Base-by-base conservation (phyloP, 441 rosid species). In the Pelargonium australe region DNA sequence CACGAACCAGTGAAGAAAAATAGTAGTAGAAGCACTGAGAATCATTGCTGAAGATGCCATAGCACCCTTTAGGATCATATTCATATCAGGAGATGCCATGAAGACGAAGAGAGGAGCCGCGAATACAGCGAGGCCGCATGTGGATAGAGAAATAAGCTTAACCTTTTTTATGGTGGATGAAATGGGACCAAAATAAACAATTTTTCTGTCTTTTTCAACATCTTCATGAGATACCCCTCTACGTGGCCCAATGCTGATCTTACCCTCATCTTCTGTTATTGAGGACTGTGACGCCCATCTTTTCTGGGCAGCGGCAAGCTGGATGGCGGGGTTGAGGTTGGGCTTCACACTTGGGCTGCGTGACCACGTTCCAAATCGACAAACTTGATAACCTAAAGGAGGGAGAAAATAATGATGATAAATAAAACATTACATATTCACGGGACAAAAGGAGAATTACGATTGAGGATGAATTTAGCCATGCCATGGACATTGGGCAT, bases 91-190 rank as follows among this genome's bases (percentile, higher is more conserved):
- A 19, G 90, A 85, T 51, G 98, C 91, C 97, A 94, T 89, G 85
- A 94, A 94, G 55, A 96, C 89, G 80, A 91, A 83, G 70, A 94
- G 95, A 0, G 98, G 98, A 40, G 94, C 97, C 51, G 89, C 71
- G 23, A 96, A 91, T n/a, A 94, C 95, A 0, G 99, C 91, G 65
- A 91, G 97, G 76, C 99, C 89, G 88, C 96, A 91, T 40, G 97
- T 94, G 64, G 99, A 91, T 70, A 94, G 97, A 2, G 97, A 94
- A 53, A 89, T 92, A 74, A 94, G 74, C 75, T 91, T 94, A 72
- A 94, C 97, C 84, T 94, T 94, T 87, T 88, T 91, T 66, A 94
- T 83, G 69, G 94, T 91, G 49, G 95, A 84, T 69, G 99, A 89
- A 77, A 94, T 87, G 3, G 96, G 96, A 25, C 99, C 97, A 19